Conservation (phyloP, 164 flowering plant genomes). For the Nymphaea thermarum region DNA sequence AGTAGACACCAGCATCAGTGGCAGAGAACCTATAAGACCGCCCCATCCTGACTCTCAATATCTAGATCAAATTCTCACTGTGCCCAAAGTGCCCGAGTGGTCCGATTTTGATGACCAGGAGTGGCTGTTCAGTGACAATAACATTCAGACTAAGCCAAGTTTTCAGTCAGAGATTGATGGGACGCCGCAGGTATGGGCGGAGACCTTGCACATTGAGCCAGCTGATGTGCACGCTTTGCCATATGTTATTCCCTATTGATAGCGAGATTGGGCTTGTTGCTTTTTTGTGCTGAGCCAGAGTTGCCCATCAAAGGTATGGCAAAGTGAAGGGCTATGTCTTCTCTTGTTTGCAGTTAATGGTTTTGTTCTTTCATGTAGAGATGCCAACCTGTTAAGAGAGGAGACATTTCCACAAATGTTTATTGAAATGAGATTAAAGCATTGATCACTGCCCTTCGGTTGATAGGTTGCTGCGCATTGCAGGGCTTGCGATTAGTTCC, state of each 20-base stretch:
- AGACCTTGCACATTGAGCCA: constrained; percentile 40
- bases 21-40: constrained; percentile 13
- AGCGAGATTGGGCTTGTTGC: not conserved
- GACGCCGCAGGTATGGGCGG: constrained; percentile 48
- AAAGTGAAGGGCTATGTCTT: not conserved
- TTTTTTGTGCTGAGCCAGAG: constrained; percentile 2
- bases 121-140: constrained; percentile 36
- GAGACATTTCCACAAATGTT: not conserved
- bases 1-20: not conserved
- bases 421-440: not conserved
- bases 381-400: not conserved
- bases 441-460: not conserved
- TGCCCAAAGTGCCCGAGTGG: constrained; percentile 58
- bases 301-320: not conserved
- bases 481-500: not conserved
- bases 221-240: constrained; percentile 70
- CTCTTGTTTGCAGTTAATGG: not conserved
- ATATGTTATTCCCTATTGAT: constrained; percentile 70
- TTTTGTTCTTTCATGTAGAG: not conserved
- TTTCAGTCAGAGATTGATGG: constrained; percentile 7
- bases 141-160: constrained; percentile 17
- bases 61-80: constrained; percentile 34
- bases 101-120: constrained; percentile 47
- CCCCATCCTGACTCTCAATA: constrained; percentile 70
- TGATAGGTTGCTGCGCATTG: not conserved